Evolutionary conservation across 768 basidiomycete genomes (phyloP).

Genomic region (Rhodosporidiobolus odoratus): DNA sequence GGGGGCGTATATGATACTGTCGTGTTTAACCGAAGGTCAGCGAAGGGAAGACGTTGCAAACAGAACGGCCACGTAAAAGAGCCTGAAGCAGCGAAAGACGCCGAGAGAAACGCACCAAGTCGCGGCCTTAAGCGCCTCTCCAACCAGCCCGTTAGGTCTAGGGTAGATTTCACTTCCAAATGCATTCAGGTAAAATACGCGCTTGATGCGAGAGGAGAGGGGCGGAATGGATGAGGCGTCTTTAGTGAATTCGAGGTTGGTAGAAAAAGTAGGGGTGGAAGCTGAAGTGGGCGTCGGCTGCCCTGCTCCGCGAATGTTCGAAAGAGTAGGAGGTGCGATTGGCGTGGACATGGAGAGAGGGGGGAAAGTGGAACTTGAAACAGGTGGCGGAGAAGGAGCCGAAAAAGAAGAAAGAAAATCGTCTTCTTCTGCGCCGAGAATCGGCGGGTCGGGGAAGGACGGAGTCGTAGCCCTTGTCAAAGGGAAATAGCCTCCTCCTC

Average conservation of each 20-base stretch:
- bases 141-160: constrained; percentile 30
- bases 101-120: constrained; percentile 18
- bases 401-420: constrained; percentile 3
- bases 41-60: too few species aligned
- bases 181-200: constrained; percentile 39
- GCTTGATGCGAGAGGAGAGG: constrained; percentile 19
- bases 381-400: neutral
- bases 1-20: constrained; percentile 29
- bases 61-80: neutral
- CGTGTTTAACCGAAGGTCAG: neutral
- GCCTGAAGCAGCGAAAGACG: neutral
- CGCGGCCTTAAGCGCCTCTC: constrained; percentile 19
- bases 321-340: too few species aligned
- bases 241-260: constrained; percentile 38
- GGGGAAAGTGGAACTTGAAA: neutral
- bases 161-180: constrained; percentile 39
- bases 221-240: constrained; percentile 5
- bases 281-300: too few species aligned
- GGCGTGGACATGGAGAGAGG: neutral
- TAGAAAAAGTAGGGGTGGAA: too few species aligned
- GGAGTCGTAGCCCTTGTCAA: constrained; percentile 32
- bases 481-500: constrained; percentile 13
- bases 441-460: constrained; percentile 31
- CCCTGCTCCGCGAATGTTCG: neutral
- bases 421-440: constrained; percentile 36